Evolutionary conservation across 2,329 filamentous ascomycete species (phyloP).

Genomic region (Fusarium nurragi): DNA sequence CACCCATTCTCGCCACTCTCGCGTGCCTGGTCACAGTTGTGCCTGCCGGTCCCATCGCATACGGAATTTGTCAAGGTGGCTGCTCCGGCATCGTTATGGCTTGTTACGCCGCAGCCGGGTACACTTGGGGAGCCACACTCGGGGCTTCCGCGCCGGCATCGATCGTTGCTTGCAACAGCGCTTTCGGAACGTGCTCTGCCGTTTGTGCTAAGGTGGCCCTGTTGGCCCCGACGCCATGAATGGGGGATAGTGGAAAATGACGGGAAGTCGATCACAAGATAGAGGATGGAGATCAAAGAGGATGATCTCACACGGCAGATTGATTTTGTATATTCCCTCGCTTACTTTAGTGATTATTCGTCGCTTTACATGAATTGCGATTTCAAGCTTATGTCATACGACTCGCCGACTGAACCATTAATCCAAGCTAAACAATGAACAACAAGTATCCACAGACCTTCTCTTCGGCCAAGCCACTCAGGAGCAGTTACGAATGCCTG

Average conservation of each 20-base stretch:
- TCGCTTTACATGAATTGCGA: too few relatives aligned
- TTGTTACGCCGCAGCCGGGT: conserved; percentile 1
- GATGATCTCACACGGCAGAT: too few relatives aligned
- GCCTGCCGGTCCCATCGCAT: neutral
- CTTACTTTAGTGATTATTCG: too few relatives aligned
- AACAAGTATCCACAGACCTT: too few relatives aligned
- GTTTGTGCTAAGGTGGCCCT: neutral
- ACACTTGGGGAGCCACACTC: conserved; percentile 1
- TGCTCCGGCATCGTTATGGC: neutral
- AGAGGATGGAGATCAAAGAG: too few relatives aligned
- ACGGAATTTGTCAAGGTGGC: neutral
- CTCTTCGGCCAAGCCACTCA: too few relatives aligned
- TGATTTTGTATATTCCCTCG: too few relatives aligned
- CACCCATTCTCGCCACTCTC: neutral
- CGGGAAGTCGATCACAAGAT: too few relatives aligned
- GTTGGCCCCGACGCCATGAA: neutral
- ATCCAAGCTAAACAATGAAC: too few relatives aligned
- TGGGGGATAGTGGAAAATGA: neutral
- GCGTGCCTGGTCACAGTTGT: neutral
- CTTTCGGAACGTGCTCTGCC: conserved; percentile 9
- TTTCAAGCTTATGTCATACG: too few relatives aligned
- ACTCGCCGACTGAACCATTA: too few relatives aligned
- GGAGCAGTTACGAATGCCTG: too few relatives aligned
- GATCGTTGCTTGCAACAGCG: neutral
- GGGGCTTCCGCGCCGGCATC: neutral